Evolutionary conservation across 1,284 basidiomycete genomes (phyloP).

Genomic region (Volvariella volvacea): DNA sequence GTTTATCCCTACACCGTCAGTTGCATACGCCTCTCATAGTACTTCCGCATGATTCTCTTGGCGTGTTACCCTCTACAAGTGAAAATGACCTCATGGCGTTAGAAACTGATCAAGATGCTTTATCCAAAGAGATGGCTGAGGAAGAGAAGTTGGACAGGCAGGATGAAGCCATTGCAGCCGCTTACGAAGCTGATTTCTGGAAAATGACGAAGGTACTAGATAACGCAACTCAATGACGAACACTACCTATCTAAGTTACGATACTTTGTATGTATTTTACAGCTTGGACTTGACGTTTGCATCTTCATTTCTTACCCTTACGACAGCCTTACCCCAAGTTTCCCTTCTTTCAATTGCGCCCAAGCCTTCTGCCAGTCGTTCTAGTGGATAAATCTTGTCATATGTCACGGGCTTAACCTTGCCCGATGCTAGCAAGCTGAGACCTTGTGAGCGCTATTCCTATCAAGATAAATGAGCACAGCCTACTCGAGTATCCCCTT

Average conservation of each 20-base stretch:
- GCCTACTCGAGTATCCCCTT: slow-evolving; percentile 62
- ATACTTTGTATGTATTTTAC: slow-evolving; percentile 10
- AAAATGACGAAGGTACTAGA: background rate
- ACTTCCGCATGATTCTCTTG: background rate
- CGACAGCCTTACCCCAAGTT: slow-evolving; percentile 91
- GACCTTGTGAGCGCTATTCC: slow-evolving; percentile 1
- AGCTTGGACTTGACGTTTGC: slow-evolving; percentile 15
- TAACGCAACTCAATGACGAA: background rate
- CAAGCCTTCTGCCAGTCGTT: slow-evolving; percentile 59
- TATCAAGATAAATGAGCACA: slow-evolving; percentile 2
- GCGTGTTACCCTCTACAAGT: too few species aligned
- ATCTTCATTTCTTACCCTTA: slow-evolving; percentile 41
- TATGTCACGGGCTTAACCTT: slow-evolving; percentile 72
- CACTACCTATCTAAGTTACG: background rate
- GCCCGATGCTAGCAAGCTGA: slow-evolving; percentile 62
- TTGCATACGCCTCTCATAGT: background rate
- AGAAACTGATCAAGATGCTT: slow-evolving; percentile 34
- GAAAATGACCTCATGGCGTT: slow-evolving; percentile 23
- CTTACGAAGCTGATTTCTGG: slow-evolving; percentile 24
- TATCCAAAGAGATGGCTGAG: slow-evolving; percentile 37
- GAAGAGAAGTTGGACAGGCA: slow-evolving; percentile 37
- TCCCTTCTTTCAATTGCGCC: slow-evolving; percentile 69
- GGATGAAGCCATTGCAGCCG: slow-evolving; percentile 25
- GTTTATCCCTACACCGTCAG: background rate
- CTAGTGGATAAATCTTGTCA: slow-evolving; percentile 60